A percentile compares a stretch with the other conserved stretches of the same genome.
These are phyloP conservation scores for Danielia oregonensis DNA, from an alignment of 805 yeast species.

Conservation along the genomic window DNA sequence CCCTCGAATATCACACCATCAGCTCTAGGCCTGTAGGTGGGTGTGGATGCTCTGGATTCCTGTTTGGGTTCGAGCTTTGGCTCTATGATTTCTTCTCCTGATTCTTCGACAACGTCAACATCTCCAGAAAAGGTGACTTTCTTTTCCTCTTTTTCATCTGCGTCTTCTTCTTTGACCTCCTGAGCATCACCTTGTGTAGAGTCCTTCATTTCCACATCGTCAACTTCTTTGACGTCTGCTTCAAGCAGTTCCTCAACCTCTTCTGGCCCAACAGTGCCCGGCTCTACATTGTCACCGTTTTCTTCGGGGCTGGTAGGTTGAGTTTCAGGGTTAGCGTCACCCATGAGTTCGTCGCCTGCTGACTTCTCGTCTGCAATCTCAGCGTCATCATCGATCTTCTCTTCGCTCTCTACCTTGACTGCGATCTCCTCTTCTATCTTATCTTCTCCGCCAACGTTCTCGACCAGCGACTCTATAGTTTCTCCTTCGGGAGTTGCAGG, in stretches of 20 bases:
- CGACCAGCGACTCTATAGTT: too few relatives aligned
- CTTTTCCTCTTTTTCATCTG: slow-evolving; percentile 8
- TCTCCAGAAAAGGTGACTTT: slow-evolving; percentile 21
- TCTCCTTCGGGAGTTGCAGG: background rate
- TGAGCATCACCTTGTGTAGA: background rate
- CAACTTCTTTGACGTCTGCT: background rate
- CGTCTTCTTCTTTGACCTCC: background rate
- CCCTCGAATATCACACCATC: slow-evolving; percentile 50
- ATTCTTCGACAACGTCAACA: background rate
- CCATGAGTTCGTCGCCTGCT: background rate
- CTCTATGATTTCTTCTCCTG: slow-evolving; percentile 1
- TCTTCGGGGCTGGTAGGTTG: slow-evolving; percentile 2
- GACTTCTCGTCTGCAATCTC: background rate
- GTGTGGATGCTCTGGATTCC: slow-evolving; percentile 2
- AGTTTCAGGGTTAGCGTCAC: slow-evolving; percentile 1
- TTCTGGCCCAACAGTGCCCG: slow-evolving; percentile 2
- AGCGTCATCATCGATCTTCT: slow-evolving; percentile 3
- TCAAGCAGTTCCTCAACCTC: slow-evolving; percentile 7
- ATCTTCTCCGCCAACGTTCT: slow-evolving; percentile 6
- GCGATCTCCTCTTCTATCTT: slow-evolving; percentile 3
- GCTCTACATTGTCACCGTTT: slow-evolving; percentile 6
- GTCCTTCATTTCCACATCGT: background rate
- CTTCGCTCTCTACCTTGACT: slow-evolving; percentile 6
- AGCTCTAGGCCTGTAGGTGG: slow-evolving; percentile 5
- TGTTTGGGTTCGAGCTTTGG: too few relatives aligned